A percentile compares a stretch with the other conserved stretches of the same genome.
Evolutionary conservation across 805 yeast species (phyloP).

Genomic region (Candida berthetii): DNA sequence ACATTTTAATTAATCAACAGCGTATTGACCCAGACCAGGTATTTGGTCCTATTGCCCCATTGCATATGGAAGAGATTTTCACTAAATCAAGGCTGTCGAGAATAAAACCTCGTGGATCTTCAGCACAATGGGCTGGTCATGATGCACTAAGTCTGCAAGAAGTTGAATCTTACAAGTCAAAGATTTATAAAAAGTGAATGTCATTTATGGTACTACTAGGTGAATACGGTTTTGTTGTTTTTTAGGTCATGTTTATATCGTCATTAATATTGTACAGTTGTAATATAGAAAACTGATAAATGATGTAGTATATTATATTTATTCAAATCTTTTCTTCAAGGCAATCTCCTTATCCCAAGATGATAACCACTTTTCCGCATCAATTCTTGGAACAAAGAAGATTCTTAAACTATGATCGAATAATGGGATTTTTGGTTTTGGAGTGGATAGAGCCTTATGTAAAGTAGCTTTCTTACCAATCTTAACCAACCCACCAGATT

Average conservation of each 20-base stretch:
- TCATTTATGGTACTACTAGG: too few species aligned
- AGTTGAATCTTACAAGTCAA: conserved; percentile 37
- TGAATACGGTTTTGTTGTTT: too few species aligned
- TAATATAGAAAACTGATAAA: not conserved
- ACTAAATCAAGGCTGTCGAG: conserved; percentile 41
- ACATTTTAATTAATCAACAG: conserved; percentile 39
- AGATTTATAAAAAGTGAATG: conserved; percentile 23
- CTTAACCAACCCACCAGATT: conserved; percentile 77
- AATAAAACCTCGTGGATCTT: conserved; percentile 48
- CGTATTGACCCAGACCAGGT: conserved; percentile 57
- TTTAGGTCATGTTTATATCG: too few species aligned
- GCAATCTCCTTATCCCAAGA: conserved; percentile 62
- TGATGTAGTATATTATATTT: not conserved
- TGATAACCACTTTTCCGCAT: conserved; percentile 57
- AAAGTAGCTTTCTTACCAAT: conserved; percentile 73
- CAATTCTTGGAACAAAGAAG: conserved; percentile 72
- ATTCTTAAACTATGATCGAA: conserved; percentile 69
- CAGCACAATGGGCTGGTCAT: conserved; percentile 36
- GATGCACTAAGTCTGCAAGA: conserved; percentile 41
- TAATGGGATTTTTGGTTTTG: conserved; percentile 62
- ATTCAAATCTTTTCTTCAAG: conserved; percentile 34
- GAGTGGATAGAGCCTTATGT: conserved; percentile 55
- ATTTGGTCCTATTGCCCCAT: conserved; percentile 70
- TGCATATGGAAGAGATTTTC: conserved; percentile 67
- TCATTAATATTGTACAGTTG: not conserved